Evolutionary conservation across 441 rosid genomes (phyloP), one percentile per base, ranked within the genome.

Genomic region (Populus hybrid): DNA sequence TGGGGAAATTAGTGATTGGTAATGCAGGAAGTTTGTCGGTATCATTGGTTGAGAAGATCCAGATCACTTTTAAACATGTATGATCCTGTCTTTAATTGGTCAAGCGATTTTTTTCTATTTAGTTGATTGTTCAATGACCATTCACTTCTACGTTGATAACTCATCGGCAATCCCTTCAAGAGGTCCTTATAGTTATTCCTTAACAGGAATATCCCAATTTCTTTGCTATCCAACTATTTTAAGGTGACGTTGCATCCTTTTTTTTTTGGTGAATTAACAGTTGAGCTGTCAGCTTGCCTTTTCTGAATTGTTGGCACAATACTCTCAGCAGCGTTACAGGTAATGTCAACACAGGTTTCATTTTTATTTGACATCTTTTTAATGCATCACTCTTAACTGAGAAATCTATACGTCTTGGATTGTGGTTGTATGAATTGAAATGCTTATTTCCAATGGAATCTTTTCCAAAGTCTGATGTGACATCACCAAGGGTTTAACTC

Each of bases 311-410:
- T 65, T 87, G 84, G 88, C 84, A 65, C 92, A 90, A 73, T 95
- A 92, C 79, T 84, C 92, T 32, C 87, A 85, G 77, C 88, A 76
- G 63, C 90, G 93, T 64, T 96, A 92, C 88, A 91, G 98, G 99
- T 94, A 85, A 42, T 64, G 57, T 79, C 26, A 36, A 28, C 64
- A 38, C 35, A 40, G 83, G 79, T 79, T 61, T 36, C n/a, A 19
- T 78, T 80, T 69, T 75, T 35, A 14, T 74, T 71, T 71, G 53
- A 72, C 11, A 50, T 75, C 67, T 59, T 5, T 71, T 19, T 46
- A 59, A 42, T 75, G 61, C 21, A 9, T 53, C 19, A 21, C n/a
- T 75, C 71, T 63, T 46, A 65, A 65, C 70, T 63, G 30, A 32
- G 74, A 75, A 28, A 12, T 61, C 65, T 46, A 23, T 65, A 23